phyloP scores from a whole-genome alignment of 176 grass and related monocot species.

The Raddia distichophylla region DNA sequence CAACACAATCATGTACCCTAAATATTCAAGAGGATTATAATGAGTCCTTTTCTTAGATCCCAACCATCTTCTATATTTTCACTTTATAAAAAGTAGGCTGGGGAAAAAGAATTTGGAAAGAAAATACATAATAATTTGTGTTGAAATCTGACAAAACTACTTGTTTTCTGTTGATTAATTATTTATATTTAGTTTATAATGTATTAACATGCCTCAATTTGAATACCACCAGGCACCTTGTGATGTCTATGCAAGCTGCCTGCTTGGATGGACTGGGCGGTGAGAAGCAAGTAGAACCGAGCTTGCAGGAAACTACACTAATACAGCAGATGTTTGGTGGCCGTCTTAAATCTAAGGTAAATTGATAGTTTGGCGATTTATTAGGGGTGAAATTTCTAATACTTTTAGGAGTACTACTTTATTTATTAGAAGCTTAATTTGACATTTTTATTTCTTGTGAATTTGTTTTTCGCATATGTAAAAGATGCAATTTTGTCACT shows the following conservation, averaged over 20 bases:
- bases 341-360: slow-evolving; percentile 96
- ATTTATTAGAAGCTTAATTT: neutral
- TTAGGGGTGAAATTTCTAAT: neutral
- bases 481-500: slow-evolving; percentile 22
- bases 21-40: slow-evolving; percentile 12
- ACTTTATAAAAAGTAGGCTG: neutral
- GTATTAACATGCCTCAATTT: slow-evolving; percentile 31
- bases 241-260: slow-evolving; percentile 95
- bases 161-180: slow-evolving; percentile 27
- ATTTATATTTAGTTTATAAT: slow-evolving; percentile 27
- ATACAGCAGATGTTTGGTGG: slow-evolving; percentile 99
- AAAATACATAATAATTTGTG: slow-evolving; percentile 18
- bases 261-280: slow-evolving; percentile 89
- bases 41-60: neutral
- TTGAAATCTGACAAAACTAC: neutral
- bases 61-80: slow-evolving; percentile 7
- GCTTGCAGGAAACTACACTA: slow-evolving; percentile 92
- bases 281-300: slow-evolving; percentile 83
- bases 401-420: slow-evolving; percentile 34
- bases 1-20: neutral
- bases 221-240: slow-evolving; percentile 73
- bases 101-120: neutral
- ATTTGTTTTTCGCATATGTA: neutral
- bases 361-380: slow-evolving; percentile 8
- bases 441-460: slow-evolving; percentile 8